phyloP scores from a whole-genome alignment of 805 yeast species.

The Pachysolen tannophilus region DNA sequence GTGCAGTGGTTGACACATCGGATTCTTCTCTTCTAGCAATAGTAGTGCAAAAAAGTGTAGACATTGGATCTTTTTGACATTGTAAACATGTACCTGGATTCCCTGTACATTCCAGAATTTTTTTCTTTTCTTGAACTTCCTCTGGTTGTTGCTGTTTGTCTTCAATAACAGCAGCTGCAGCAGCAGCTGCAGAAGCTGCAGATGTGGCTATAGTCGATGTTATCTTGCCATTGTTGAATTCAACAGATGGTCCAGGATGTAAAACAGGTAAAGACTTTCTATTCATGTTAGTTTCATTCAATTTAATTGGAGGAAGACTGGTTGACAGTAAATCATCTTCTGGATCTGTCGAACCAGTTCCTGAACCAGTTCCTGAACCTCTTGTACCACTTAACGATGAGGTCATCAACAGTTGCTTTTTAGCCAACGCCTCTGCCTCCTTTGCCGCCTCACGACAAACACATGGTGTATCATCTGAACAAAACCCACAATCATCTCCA shows the following conservation, averaged over 20 bases:
- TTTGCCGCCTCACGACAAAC: constrained; percentile 76
- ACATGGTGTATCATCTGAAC: constrained; percentile 88
- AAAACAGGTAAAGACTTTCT: constrained; percentile 43
- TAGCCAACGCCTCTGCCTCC: constrained; percentile 34
- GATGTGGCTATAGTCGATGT: constrained; percentile 10
- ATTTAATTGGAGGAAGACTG: constrained; percentile 13
- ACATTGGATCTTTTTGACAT: constrained; percentile 82
- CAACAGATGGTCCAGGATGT: constrained; percentile 58
- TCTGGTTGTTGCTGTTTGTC: constrained; percentile 2
- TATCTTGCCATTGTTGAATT: constrained; percentile 23
- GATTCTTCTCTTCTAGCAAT: constrained; percentile 48
- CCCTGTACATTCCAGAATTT: constrained; percentile 80
- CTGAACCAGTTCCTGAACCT: no score
- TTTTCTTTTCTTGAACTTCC: constrained; percentile 16
- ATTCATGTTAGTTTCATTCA: constrained; percentile 14
- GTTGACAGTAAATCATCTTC: constrained; percentile 6
- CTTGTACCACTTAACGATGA: constrained; percentile 7
- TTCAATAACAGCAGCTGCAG: constrained; percentile 4
- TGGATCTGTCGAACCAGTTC: no score
- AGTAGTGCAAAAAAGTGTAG: constrained; percentile 81
- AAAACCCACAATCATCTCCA: constrained; percentile 86
- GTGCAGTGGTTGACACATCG: constrained; percentile 10
- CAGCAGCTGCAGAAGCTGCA: constrained; percentile 1
- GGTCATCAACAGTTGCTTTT: constrained; percentile 10
- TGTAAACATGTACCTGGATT: constrained; percentile 82